Evolutionary conservation across 257 asterid species (phyloP), one percentile per base, ranked within the genome.

Genomic region (Eustoma russellianum): DNA sequence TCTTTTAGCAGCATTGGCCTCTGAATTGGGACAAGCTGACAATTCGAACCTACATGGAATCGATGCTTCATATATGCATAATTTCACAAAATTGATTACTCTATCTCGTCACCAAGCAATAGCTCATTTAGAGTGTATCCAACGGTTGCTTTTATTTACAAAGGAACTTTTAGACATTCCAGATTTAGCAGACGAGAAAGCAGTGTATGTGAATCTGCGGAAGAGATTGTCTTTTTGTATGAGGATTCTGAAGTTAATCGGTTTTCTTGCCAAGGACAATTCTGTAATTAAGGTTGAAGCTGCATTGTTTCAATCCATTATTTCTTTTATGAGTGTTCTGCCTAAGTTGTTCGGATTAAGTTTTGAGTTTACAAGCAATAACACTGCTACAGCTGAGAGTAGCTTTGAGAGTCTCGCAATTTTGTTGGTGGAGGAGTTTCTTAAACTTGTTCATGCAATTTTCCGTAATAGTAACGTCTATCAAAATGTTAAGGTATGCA

Each of bases 81-180:
- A 68, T 70, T 61, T 57, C 56, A 64, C 70, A 63, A 77, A 70
- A 59, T 48, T 82, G 72, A 67, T 60, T 56, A 46, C 73, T 57
- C 62, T 80, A 59, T 74, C 83, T 56, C 79, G 79, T 74, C 97
- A 91, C 66, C 86, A 85, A 88, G 93, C 94, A 63, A 60, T 73
- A 64, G 79, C 85, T 67, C 98, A 92, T 77, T 66, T 81, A 78
- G 75, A 79, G 65, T 87, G 94, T 78, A 61, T 70, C 51, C 83
- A 67, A 41, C 92, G 86, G 10, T 92, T 87, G 51, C 62, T 85
- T 46, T 53, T 65, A 53, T 63, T 82, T 51, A 79, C 94, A 78
- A 76, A 68, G 68, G 79, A 71, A 43, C 74, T 81, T 66, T 19
- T 81, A 55, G 82, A 76, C 62, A 65, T 77, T 51, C 83, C 78